These are phyloP conservation scores for Plectranthus barbatus DNA, from an alignment of 257 asterid species.

Conservation along the genomic window DNA sequence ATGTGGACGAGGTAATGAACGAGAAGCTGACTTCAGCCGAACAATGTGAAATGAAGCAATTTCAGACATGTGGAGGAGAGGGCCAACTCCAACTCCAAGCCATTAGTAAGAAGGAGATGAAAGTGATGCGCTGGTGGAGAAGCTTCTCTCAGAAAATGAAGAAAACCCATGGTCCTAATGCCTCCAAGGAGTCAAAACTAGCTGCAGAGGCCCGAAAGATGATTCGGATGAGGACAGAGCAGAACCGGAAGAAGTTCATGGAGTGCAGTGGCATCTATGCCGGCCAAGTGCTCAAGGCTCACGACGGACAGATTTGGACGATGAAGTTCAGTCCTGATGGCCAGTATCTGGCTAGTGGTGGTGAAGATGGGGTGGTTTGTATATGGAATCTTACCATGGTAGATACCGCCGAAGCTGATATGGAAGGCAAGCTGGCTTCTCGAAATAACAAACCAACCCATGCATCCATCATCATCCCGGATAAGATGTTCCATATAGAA, in stretches of 20 bases:
- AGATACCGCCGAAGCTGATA: conserved; percentile 15
- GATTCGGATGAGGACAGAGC: conserved; percentile 24
- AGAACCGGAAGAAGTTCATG: conserved; percentile 33
- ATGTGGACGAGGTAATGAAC: conserved; percentile 14
- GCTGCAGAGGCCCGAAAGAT: conserved; percentile 6
- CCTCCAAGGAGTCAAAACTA: conserved; percentile 8
- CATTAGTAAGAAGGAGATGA: conserved; percentile 22
- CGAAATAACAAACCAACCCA: conserved; percentile 12
- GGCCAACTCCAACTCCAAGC: too few relatives aligned
- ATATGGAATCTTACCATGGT: conserved; percentile 45
- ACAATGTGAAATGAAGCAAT: background rate
- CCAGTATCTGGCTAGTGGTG: conserved; percentile 67
- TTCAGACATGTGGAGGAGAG: conserved; percentile 1
- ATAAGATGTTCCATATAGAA: conserved; percentile 47
- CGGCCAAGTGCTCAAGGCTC: conserved; percentile 60
- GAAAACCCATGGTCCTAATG: conserved; percentile 16
- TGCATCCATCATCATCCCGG: conserved; percentile 40
- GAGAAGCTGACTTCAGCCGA: background rate
- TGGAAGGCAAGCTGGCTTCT: conserved; percentile 3
- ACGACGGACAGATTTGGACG: conserved; percentile 53
- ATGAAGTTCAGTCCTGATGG: conserved; percentile 87
- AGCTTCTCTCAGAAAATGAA: conserved; percentile 24
- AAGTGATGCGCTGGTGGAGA: conserved; percentile 46
- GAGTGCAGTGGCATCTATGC: conserved; percentile 46
- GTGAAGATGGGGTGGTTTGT: conserved; percentile 74